Conservation (phyloP, 176 grass and related monocot genomes). For the Zoysia japonica region DNA sequence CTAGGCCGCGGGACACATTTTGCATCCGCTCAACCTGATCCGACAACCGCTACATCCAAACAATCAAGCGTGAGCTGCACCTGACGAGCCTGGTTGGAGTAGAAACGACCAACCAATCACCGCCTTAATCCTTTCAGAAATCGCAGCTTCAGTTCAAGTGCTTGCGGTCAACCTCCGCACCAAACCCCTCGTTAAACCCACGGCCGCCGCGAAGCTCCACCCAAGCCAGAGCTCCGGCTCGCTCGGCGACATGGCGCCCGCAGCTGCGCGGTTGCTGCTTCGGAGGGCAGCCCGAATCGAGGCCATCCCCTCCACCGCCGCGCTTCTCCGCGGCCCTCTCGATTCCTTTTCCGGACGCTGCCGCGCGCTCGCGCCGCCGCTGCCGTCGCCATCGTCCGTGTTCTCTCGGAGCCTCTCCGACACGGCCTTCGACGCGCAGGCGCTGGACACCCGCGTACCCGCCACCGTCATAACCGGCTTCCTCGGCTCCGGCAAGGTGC, state of each 20-base stretch:
- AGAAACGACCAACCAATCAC: no score
- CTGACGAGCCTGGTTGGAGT: no score
- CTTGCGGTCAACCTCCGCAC: not conserved
- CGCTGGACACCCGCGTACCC: constrained; percentile 58
- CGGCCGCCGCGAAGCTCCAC: constrained; percentile 11
- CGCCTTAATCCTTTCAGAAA: no score
- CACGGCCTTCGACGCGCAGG: constrained; percentile 44
- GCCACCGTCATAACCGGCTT: constrained; percentile 81
- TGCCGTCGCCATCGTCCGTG: not conserved
- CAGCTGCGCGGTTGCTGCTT: constrained; percentile 42
- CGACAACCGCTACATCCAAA: no score
- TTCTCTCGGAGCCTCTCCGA: constrained; percentile 36
- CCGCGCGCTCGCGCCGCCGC: constrained; percentile 14
- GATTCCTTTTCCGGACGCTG: constrained; percentile 27
- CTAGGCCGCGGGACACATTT: no score
- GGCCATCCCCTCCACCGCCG: constrained; percentile 1
- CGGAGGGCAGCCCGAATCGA: constrained; percentile 40
- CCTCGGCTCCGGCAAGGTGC: constrained; percentile 68
- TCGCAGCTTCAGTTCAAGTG: no score
- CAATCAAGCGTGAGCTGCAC: no score
- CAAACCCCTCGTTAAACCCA: not conserved
- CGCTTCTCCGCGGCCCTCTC: constrained; percentile 21
- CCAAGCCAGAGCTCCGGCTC: not conserved
- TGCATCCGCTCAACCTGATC: no score
- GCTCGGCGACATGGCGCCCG: constrained; percentile 19